Percentiles rank a stretch among this genome's conserved stretches.
phyloP scores from a whole-genome alignment of 2,329 filamentous ascomycete species.

The Aspergillus ruber region DNA sequence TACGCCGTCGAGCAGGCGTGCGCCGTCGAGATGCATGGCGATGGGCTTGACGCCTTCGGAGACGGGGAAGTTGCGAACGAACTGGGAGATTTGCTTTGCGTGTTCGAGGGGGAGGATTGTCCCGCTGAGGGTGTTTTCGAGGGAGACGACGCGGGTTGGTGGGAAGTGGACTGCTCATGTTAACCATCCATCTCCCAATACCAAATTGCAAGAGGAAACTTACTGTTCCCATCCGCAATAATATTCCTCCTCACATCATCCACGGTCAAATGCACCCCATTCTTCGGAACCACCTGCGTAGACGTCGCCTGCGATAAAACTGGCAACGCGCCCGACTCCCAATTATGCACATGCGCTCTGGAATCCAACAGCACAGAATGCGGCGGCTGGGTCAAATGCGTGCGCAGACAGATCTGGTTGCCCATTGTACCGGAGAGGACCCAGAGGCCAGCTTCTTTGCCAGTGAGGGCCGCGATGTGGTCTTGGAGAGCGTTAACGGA shows the following conservation, averaged over 20 bases:
- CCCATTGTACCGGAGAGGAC: slow-evolving; percentile 34
- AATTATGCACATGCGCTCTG: slow-evolving; percentile 28
- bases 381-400: slow-evolving; percentile 27
- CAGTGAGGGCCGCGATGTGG: slow-evolving; percentile 24
- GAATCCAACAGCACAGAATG: slow-evolving; percentile 29
- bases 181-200: neutral
- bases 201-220: neutral
- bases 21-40: slow-evolving; percentile 26
- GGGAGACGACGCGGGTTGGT: slow-evolving; percentile 24
- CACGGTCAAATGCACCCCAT: slow-evolving; percentile 28
- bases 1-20: slow-evolving; percentile 23
- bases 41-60: slow-evolving; percentile 16
- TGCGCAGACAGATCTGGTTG: slow-evolving; percentile 32
- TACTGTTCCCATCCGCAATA: slow-evolving; percentile 21
- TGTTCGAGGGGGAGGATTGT: slow-evolving; percentile 22
- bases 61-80: slow-evolving; percentile 19
- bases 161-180: slow-evolving; percentile 17
- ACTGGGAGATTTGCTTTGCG: slow-evolving; percentile 22
- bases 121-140: slow-evolving; percentile 25
- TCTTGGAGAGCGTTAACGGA: slow-evolving; percentile 24
- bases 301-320: slow-evolving; percentile 27
- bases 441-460: slow-evolving; percentile 28
- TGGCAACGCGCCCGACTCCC: slow-evolving; percentile 25
- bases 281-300: slow-evolving; percentile 22
- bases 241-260: slow-evolving; percentile 27